Base-by-base conservation (phyloP, 331 rosid species). In the Arachis monticola region DNA sequence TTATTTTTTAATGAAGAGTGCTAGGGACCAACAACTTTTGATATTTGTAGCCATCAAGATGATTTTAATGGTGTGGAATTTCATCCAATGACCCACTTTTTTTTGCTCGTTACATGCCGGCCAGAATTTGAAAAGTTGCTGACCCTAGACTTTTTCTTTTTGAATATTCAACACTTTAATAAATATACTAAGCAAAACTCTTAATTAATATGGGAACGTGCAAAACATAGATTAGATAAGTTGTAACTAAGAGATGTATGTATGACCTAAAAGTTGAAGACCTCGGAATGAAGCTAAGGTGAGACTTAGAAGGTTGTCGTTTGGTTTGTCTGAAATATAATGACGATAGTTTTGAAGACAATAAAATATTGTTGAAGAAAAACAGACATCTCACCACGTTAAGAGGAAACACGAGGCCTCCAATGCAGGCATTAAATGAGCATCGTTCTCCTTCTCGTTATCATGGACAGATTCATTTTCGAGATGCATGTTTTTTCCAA, bases 311-410 rank as follows among this genome's bases (percentile, higher is more conserved):
- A 72, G 47, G 10, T 84, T 74, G 76, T 70, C 74, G 72, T 75
- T 70, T 80, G 86, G 79, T 80, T 80, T 76, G 74, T 62, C 82
- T 67, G 84, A 79, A 17, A 17, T 17, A 17, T 17, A 83, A 67
- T 52, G 67, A 79, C 30, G 59, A 81, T 35, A 35, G 64, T 60
- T 35, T 79, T 77, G 77, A 81, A 77, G 80, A 73, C 41, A 80
- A 85, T 78, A 70, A 82, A 88, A 22, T 73, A 85, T 41, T 64
- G 60, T 74, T 8, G 82, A 73, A 77, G 73, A 76, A 81, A 88
- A 81, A 88, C 92, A 90, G 91, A 91, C 94, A 91, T 88, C 86
- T 87, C 86, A 82, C 87, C 88, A 81, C 66, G 59, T 73, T 83
- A 68, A 81, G 79, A 85, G 87, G 83, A 66, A 83, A 87, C 88